phyloP scores from a whole-genome alignment of 306 rosid genomes.

The Gillenia trifoliata region DNA sequence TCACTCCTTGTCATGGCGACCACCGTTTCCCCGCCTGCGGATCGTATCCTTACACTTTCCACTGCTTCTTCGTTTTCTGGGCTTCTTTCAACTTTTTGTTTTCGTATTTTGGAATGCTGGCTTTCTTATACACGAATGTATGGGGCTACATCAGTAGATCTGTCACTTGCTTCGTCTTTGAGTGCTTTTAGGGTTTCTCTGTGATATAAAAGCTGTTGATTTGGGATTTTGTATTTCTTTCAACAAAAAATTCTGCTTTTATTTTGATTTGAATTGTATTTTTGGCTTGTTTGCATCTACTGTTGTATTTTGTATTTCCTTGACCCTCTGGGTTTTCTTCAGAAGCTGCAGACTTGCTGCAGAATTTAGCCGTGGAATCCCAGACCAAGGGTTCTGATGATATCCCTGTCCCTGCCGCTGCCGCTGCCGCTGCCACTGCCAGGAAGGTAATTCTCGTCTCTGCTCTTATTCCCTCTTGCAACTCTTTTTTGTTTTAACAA shows the following conservation, averaged over 20 bases:
- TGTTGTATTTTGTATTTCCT: slow-evolving; percentile 38
- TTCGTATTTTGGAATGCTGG: not conserved
- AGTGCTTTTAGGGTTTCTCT: not conserved
- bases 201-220: not conserved
- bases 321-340: slow-evolving; percentile 25
- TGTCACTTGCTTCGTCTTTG: not conserved
- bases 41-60: slow-evolving; percentile 73
- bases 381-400: slow-evolving; percentile 72
- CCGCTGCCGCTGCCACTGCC: slow-evolving; percentile 47
- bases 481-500: not conserved
- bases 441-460: slow-evolving; percentile 47
- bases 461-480: not conserved
- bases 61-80: not conserved
- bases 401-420: slow-evolving; percentile 49
- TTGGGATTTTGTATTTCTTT: not conserved
- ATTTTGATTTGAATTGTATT: not conserved
- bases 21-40: slow-evolving; percentile 55
- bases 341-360: slow-evolving; percentile 81
- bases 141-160: not conserved
- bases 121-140: not conserved
- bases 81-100: not conserved
- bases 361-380: slow-evolving; percentile 74
- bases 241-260: not conserved
- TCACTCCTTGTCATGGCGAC: slow-evolving; percentile 49
- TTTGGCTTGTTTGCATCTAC: not conserved